Evolutionary conservation across 1,284 basidiomycete species (phyloP).

Genomic region (Acaromyces ingoldii): DNA sequence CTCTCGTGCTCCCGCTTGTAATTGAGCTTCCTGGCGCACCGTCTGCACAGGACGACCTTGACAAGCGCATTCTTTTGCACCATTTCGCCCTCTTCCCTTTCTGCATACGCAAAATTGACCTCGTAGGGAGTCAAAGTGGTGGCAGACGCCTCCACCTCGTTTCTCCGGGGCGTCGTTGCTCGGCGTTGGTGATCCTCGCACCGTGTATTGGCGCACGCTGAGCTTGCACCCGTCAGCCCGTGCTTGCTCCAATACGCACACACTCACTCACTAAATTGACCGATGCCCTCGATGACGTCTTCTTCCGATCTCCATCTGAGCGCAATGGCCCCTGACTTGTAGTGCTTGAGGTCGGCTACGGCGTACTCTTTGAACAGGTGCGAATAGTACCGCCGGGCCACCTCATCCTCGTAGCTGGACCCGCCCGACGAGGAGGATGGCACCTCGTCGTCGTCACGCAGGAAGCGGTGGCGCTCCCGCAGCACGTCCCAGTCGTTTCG

Average conservation of each 20-base stretch:
- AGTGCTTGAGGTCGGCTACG: conserved; percentile 16
- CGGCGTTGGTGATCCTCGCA: neutral
- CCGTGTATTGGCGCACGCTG: conserved; percentile 1
- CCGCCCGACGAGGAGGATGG: neutral
- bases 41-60: neutral
- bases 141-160: neutral
- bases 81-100: neutral
- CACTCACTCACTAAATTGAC: conserved; percentile 7
- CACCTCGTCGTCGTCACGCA: conserved; percentile 6
- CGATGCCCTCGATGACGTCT: conserved; percentile 15
- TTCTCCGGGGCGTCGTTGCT: no score
- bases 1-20: neutral
- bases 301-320: conserved; percentile 14
- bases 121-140: neutral
- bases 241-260: neutral
- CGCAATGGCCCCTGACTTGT: conserved; percentile 12
- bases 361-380: conserved; percentile 20
- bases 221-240: neutral
- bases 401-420: conserved; percentile 2
- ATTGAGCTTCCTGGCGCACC: neutral
- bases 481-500: conserved; percentile 7
- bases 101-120: neutral
- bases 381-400: conserved; percentile 11
- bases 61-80: neutral
- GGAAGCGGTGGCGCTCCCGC: conserved; percentile 11